Evolutionary conservation across 495 filamentous ascomycete genomes (phyloP).

Genomic region (Podospora australis): DNA sequence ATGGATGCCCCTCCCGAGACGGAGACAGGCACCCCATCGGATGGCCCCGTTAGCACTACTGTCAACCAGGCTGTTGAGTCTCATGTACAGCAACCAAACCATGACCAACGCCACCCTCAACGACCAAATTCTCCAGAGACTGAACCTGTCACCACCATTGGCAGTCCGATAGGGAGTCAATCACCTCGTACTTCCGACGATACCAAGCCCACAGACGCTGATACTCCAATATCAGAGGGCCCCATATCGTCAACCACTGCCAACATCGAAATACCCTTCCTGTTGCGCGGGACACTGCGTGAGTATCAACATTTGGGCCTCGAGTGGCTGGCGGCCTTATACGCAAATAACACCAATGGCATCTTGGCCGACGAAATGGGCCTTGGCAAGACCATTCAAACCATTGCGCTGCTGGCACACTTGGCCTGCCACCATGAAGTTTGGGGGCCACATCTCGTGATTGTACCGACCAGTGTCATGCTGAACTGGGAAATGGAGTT

Average conservation of each 20-base stretch:
- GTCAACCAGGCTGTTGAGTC: too few species aligned
- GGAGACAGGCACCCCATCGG: constrained; percentile 20
- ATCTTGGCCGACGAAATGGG: constrained; percentile 99
- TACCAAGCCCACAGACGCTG: constrained; percentile 61
- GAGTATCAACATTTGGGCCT: constrained; percentile 96
- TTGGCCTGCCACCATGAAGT: constrained; percentile 84
- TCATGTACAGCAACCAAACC: constrained; percentile 11
- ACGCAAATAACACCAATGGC: constrained; percentile 89
- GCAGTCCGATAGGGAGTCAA: constrained; percentile 40
- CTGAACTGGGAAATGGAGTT: constrained; percentile 99
- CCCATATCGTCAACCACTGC: constrained; percentile 39
- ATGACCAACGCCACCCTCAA: constrained; percentile 22
- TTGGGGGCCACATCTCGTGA: constrained; percentile 94
- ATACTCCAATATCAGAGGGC: constrained; percentile 47
- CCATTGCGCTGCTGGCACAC: constrained; percentile 89
- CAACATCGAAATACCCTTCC: constrained; percentile 73
- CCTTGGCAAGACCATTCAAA: constrained; percentile 97
- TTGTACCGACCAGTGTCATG: constrained; percentile 97
- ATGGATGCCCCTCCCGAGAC: constrained; percentile 33
- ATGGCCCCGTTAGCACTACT: constrained; percentile 1
- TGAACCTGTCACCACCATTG: constrained; percentile 29
- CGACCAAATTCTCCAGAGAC: too few species aligned
- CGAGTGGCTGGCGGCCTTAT: constrained; percentile 91
- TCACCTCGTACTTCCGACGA: constrained; percentile 58
- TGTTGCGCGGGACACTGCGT: constrained; percentile 86